Conservation (phyloP, 305 asterid genomes). For the Fraxinus sp. region DNA sequence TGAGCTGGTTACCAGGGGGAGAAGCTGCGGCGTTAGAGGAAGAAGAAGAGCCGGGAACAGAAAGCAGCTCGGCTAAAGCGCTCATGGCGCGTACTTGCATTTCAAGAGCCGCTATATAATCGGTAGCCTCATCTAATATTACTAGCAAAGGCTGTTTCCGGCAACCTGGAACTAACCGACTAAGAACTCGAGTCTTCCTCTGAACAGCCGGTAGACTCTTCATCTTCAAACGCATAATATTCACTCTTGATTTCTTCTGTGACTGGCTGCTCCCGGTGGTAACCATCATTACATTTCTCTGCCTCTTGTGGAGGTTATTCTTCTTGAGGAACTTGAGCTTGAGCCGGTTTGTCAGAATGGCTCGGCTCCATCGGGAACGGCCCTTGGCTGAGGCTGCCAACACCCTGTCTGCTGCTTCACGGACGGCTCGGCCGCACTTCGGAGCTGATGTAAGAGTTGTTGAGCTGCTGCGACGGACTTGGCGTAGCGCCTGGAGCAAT, state of each 20-base stretch:
- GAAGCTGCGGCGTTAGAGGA: conserved; percentile 25
- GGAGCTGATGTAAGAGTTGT: conserved; percentile 38
- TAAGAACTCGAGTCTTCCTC: conserved; percentile 64
- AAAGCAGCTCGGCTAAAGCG: conserved; percentile 70
- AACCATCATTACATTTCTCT: conserved; percentile 41
- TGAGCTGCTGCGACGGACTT: conserved; percentile 43
- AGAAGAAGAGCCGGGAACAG: conserved; percentile 49
- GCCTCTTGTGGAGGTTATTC: conserved; percentile 41
- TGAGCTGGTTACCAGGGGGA: conserved; percentile 25
- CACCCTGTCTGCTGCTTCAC: conserved; percentile 80
- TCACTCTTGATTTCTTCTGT: conserved; percentile 65
- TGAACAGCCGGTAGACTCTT: conserved; percentile 77
- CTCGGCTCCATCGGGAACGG: conserved; percentile 92
- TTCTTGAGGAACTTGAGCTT: conserved; percentile 82
- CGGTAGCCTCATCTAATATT: conserved; percentile 81
- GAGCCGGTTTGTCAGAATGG: conserved; percentile 66
- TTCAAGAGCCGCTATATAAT: conserved; percentile 90
- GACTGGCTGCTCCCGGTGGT: conserved; percentile 45
- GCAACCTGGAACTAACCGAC: conserved; percentile 94
- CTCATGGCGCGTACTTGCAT: conserved; percentile 99
- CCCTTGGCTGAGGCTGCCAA: conserved; percentile 88
- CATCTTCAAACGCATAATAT: conserved; percentile 56
- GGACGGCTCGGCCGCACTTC: conserved; percentile 57
- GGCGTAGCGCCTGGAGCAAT: conserved; percentile 78
- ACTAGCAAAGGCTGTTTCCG: conserved; percentile 87